A percentile compares a stretch with the other conserved stretches of the same genome.
These are phyloP conservation scores for Penicillium olsonii DNA, from an alignment of 2,329 filamentous ascomycete genomes.

Conservation along the genomic window DNA sequence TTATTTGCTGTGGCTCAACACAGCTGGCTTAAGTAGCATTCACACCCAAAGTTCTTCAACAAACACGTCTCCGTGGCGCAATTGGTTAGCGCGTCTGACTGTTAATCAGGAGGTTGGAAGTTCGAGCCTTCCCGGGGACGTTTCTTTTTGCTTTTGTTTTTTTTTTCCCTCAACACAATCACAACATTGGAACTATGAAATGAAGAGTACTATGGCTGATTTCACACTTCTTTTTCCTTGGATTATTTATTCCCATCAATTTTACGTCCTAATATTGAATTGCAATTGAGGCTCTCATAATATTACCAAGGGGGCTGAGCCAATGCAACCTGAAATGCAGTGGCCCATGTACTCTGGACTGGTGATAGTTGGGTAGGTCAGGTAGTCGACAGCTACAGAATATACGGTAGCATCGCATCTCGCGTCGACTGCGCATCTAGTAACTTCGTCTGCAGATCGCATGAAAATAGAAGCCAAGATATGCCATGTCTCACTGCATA, in stretches of 20 bases:
- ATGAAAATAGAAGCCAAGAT: conserved; percentile 8
- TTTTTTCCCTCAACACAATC: background rate
- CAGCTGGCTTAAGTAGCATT: background rate
- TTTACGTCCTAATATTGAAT: background rate
- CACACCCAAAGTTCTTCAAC: background rate
- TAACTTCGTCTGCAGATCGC: background rate
- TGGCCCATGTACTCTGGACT: too few relatives aligned
- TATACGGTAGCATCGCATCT: conserved; percentile 5
- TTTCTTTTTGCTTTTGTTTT: conserved; percentile 17
- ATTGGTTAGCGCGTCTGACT: conserved; percentile 32
- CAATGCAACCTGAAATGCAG: conserved; percentile 18
- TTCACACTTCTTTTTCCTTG: too few relatives aligned
- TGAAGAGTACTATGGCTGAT: too few relatives aligned
- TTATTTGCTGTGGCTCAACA: too few relatives aligned
- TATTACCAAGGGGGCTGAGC: conserved; percentile 1
- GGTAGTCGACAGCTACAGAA: background rate
- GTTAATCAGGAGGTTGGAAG: conserved; percentile 40
- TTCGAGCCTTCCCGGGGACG: conserved; percentile 47
- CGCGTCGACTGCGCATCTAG: conserved; percentile 1
- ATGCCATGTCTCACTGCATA: conserved; percentile 20
- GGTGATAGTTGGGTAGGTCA: background rate
- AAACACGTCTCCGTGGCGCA: conserved; percentile 27
- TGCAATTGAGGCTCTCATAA: background rate
- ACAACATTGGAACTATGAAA: too few relatives aligned
- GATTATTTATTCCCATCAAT: background rate